Evolutionary conservation across 106 monocot species (phyloP).

Genomic region (Acanthochlamys bracteata): DNA sequence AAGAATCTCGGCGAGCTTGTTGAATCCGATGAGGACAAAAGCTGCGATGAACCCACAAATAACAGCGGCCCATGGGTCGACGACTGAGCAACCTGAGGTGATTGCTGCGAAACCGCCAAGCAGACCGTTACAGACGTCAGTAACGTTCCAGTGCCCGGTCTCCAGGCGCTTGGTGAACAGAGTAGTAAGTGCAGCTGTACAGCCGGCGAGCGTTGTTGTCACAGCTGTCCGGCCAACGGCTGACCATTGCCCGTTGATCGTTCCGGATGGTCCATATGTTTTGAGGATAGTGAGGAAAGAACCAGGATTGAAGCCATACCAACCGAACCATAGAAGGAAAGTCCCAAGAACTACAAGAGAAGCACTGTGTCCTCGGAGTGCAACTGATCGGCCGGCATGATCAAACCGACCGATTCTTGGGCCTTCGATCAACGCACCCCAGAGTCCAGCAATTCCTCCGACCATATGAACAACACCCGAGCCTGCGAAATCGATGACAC

Average conservation of each 20-base stretch:
- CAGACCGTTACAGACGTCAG: conserved; percentile 38
- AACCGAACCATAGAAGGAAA: conserved; percentile 42
- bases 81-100: conserved; percentile 37
- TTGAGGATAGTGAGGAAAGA: conserved; percentile 27
- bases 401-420: conserved; percentile 34
- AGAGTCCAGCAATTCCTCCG: conserved; percentile 28
- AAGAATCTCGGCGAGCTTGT: conserved; percentile 16
- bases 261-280: conserved; percentile 12
- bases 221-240: conserved; percentile 32
- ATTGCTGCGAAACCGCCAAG: conserved; percentile 42
- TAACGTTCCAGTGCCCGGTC: conserved; percentile 30
- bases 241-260: conserved; percentile 31
- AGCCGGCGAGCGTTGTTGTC: conserved; percentile 33
- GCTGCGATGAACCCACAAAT: conserved; percentile 34
- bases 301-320: conserved; percentile 43
- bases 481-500: conserved; percentile 31
- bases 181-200: conserved; percentile 24
- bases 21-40: conserved; percentile 30
- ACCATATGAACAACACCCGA: conserved; percentile 38
- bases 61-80: conserved; percentile 37
- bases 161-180: conserved; percentile 25
- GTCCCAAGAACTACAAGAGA: conserved; percentile 40
- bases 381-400: conserved; percentile 6
- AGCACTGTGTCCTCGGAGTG: conserved; percentile 31
- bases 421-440: conserved; percentile 32